A percentile compares a stretch with the other conserved stretches of the same genome.
phyloP scores from a whole-genome alignment of 306 rosid genomes.

The Glycine soja region DNA sequence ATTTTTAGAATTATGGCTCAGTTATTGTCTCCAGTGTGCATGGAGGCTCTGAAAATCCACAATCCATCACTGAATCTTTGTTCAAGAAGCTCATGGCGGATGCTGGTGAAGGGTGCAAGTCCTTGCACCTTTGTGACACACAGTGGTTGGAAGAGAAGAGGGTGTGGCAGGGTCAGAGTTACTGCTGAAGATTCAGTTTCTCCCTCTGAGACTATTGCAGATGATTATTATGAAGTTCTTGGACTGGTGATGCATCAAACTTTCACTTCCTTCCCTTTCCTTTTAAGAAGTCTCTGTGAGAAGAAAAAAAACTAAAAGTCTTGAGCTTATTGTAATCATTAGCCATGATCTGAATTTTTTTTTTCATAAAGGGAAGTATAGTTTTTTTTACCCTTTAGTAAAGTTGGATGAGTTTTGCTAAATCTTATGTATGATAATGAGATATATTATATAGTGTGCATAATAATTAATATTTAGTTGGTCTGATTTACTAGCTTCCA shows the following conservation, averaged over 20 bases:
- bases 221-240: constrained; percentile 78
- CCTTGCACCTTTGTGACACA: constrained; percentile 51
- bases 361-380: background rate
- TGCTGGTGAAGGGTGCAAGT: constrained; percentile 36
- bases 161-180: constrained; percentile 56
- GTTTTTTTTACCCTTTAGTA: background rate
- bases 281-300: background rate
- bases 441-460: background rate
- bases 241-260: constrained; percentile 66
- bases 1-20: constrained; percentile 61
- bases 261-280: background rate
- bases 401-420: background rate
- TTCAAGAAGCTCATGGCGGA: constrained; percentile 57
- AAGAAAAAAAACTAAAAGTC: background rate
- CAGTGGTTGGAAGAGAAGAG: constrained; percentile 51
- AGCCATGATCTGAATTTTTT: constrained; percentile 20
- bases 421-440: background rate
- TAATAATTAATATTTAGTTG: constrained; percentile 43
- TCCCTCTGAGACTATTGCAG: constrained; percentile 56
- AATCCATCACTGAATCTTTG: constrained; percentile 51
- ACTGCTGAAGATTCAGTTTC: constrained; percentile 62
- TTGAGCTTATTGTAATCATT: constrained; percentile 6
- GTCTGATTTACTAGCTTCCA: constrained; percentile 64
- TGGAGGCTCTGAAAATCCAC: constrained; percentile 67
- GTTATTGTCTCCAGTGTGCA: constrained; percentile 62